phyloP scores from a whole-genome alignment of 139 green algal genomes.

The Volvox africanus region DNA sequence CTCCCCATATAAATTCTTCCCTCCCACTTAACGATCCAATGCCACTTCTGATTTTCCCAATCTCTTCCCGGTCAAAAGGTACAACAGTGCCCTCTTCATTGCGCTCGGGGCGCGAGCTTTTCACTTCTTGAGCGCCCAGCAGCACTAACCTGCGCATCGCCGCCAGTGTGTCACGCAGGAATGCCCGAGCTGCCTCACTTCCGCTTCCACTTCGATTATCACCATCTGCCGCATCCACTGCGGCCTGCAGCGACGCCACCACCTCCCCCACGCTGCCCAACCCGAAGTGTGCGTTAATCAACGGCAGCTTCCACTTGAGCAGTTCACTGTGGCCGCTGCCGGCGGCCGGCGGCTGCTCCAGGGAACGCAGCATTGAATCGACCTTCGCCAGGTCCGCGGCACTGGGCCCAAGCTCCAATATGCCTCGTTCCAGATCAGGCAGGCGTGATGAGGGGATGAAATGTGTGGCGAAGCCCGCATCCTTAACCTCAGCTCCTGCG shows the following conservation, averaged over 20 bases:
- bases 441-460: constrained; percentile 77
- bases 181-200: not conserved
- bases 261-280: constrained; percentile 29
- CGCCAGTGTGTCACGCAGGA: constrained; percentile 40
- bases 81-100: not conserved
- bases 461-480: constrained; percentile 89
- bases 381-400: constrained; percentile 21
- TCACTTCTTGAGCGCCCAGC: too few species aligned
- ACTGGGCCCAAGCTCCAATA: constrained; percentile 53
- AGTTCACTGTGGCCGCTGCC: not conserved
- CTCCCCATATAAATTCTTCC: too few species aligned
- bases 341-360: constrained; percentile 15
- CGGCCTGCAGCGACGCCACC: constrained; percentile 44
- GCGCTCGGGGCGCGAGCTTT: too few species aligned
- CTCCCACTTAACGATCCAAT: too few species aligned
- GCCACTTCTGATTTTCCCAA: too few species aligned
- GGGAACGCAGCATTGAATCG: constrained; percentile 3
- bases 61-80: too few species aligned
- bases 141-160: constrained; percentile 46
- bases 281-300: constrained; percentile 57
- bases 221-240: not conserved
- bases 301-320: constrained; percentile 46
- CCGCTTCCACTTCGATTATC: not conserved
- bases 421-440: constrained; percentile 53
- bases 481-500: constrained; percentile 75